Base-by-base conservation (phyloP, 2,329 filamentous ascomycete species). In the Claviceps pazoutovae region DNA sequence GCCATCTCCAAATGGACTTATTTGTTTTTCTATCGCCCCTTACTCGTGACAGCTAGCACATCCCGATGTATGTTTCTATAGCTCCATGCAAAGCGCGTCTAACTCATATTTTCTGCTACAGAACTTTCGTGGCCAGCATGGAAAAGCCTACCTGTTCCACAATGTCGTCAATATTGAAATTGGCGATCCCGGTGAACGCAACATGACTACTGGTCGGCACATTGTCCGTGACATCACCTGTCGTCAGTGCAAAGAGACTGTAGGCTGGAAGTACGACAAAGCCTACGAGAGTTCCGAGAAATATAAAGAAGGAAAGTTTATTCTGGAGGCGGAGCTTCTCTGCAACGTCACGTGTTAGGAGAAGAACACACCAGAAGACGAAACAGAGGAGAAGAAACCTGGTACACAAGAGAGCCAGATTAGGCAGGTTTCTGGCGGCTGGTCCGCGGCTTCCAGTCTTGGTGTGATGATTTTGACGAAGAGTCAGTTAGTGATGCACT, bases 181-280 rank as follows among this genome's bases (percentile, higher is more conserved):
- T 46, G 84, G 85, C 59, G 86, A 95, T 55, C 80, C 91, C n/a
- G 84, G 79, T 65, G 93, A 98, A 72, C 88, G 93, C 58, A 95
- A 86, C 72, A 98, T 98, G 93, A 98, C 93, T 14, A 98, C 93
- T 1, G 93, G 93, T 50, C 81, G 87, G 51, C 93, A 98, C 69
- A 78, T 97, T 52, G 93, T 98, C 47, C 84, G 93, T 53, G 93
- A 98, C 66, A 96, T 98, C 61, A 75, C 75, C 53, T 98, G 93
- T 73, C 79, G 85, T 53, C 87, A 95, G 68, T 98, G 93, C 78
- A 86, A 85, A 65, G 86, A 90, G 67, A 86, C 84, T 34, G 93
- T 98, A 50, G 93, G 93, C 38, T 98, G 93, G 93, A 97, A 95
- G 68, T 98, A 98, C 67, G 93, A 98, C 70, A 95, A 94, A 72